Percentiles rank a stretch among this genome's conserved stretches.
phyloP scores from a whole-genome alignment of 768 basidiomycete species.

The Gymnopilus dilepis region DNA sequence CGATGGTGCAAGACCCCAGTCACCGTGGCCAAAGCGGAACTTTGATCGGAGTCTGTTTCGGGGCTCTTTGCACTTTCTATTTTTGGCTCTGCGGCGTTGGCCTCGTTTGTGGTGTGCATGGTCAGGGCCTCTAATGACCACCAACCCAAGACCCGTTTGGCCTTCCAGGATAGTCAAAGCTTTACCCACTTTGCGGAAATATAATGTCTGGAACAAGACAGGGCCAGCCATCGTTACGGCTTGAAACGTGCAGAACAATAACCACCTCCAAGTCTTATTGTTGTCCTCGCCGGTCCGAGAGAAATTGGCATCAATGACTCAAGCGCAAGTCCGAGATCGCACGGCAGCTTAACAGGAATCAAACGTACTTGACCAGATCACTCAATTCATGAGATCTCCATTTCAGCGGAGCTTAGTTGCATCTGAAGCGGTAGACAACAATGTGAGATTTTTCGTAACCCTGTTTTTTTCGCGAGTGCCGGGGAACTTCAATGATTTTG shows the following conservation, averaged over 20 bases:
- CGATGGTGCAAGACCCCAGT: background rate
- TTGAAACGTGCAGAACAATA: slow-evolving; percentile 4
- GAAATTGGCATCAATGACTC: slow-evolving; percentile 2
- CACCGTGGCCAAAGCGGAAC: background rate
- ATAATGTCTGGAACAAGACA: slow-evolving; percentile 2
- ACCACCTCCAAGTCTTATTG: background rate
- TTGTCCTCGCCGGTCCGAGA: slow-evolving; percentile 5
- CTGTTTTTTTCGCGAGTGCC: slow-evolving; percentile 1
- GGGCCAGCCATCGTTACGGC: slow-evolving; percentile 2
- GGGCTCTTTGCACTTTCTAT: background rate
- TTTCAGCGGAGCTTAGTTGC: slow-evolving; percentile 7
- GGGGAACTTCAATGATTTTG: slow-evolving; percentile 9
- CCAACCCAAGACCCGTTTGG: background rate
- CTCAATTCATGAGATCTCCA: slow-evolving; percentile 8
- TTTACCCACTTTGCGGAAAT: background rate
- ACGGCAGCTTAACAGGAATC: slow-evolving; percentile 1
- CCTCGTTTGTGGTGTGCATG: background rate
- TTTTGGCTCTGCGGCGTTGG: background rate
- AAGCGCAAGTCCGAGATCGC: slow-evolving; percentile 10
- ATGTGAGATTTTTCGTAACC: slow-evolving; percentile 9
- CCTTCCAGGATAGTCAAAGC: background rate
- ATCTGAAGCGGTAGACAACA: slow-evolving; percentile 8
- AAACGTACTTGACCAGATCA: background rate
- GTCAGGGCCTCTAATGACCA: background rate
- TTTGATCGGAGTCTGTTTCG: background rate